Base-by-base conservation (phyloP, 805 yeast species). In the Candida jianshihensis region DNA sequence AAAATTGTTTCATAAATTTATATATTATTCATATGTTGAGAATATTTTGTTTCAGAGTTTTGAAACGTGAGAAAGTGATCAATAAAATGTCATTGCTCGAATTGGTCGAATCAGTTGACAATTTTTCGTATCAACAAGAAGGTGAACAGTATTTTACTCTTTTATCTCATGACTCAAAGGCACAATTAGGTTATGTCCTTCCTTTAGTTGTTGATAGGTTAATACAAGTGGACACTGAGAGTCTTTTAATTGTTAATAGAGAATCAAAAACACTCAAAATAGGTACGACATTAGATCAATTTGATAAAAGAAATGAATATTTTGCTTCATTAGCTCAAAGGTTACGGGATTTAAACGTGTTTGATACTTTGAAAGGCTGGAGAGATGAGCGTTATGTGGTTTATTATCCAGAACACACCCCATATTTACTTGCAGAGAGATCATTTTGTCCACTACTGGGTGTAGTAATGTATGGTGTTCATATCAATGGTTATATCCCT, bases 401-500 rank as follows among this genome's bases (percentile, higher is more conserved):
- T 5, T 86, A 80, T 58, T 68, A 71, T 37, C 77, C 80, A 0
- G 41, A 63, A 0, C 61, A 64, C 14, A 43, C 38, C 1, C 81
- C 82, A 0, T 92, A 90, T 50, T 59, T 87, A 46, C 61, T 67
- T 5, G 59, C 87, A 5, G 98, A 92, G 56, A 67, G 98, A 29
- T 80, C 96, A 0, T 75, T 86, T 39, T 75, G 94, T 12, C 82
- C 85, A 1, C 58, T 87, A 12, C 53, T 90, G 29, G 98, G 98
- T 0, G 81, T 92, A 10, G 78, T 83, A 1, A 86, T 95, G 41
- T 88, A 87, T 56, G 98, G 98, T 1, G 80, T 81, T 4, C 97
- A 92, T 56, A 67, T 89, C 19, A 83, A 75, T 46, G 97, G 97
- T 2, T 92, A 75, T 48, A 65, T 81, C 1, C 69, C 75, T 0